Evolutionary conservation across 2,329 filamentous ascomycete genomes (phyloP).

Genomic region (Chrysoporthe puriensis): DNA sequence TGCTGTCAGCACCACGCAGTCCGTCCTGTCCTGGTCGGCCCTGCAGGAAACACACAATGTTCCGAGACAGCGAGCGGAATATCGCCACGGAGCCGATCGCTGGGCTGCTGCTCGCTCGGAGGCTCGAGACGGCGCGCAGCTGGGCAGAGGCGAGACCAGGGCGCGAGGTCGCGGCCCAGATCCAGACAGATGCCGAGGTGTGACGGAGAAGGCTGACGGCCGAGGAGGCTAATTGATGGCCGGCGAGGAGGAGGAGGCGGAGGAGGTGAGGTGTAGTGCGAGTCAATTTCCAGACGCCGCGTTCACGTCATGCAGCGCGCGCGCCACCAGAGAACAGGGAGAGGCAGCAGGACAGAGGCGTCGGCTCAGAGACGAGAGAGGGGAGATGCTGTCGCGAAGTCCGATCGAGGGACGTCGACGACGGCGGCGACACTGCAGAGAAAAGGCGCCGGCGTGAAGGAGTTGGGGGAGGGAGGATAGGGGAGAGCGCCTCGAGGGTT

Average conservation of each 20-base stretch:
- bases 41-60: not conserved
- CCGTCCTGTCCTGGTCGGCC: not conserved
- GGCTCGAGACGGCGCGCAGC: not conserved
- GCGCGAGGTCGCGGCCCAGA: too few species aligned
- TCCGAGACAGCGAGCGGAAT: not conserved
- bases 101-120: not conserved
- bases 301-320: slow-evolving; percentile 1
- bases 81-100: not conserved
- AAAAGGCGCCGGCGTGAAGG: not conserved
- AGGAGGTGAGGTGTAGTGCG: not conserved
- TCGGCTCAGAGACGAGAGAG: not conserved
- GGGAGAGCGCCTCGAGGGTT: not conserved
- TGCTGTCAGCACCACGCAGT: not conserved
- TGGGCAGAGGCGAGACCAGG: not conserved
- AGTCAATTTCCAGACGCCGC: not conserved
- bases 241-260: not conserved
- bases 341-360: not conserved
- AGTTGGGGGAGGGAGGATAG: not conserved
- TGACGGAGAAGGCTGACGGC: too few species aligned
- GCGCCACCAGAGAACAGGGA: not conserved
- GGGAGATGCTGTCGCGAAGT: not conserved
- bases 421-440: not conserved
- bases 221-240: not conserved
- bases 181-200: too few species aligned
- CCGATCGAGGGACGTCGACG: not conserved